Conservation (phyloP, 148 eudicot genomes). For the Fallopia convolvulus region DNA sequence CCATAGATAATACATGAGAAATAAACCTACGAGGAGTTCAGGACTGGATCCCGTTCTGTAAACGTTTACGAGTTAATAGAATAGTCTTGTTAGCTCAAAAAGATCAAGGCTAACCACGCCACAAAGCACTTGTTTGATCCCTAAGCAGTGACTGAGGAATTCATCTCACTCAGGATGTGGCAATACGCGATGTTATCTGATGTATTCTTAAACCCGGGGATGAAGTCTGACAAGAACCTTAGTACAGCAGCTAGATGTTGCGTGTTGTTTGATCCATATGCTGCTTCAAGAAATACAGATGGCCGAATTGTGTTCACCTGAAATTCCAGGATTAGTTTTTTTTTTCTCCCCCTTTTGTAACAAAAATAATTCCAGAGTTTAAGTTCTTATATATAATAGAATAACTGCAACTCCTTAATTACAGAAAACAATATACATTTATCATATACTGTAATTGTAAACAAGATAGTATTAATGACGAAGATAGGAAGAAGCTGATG, state of each 20-base stretch:
- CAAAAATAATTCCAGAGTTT: background rate
- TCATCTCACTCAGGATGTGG: slow-evolving; percentile 56
- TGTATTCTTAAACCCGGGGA: slow-evolving; percentile 79
- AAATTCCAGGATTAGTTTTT: slow-evolving; percentile 5
- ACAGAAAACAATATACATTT: background rate
- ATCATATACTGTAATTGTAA: background rate
- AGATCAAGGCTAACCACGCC: background rate
- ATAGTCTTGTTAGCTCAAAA: background rate
- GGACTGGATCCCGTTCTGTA: background rate
- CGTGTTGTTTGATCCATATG: slow-evolving; percentile 68
- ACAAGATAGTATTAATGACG: no score
- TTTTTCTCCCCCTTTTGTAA: background rate
- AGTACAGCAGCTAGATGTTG: slow-evolving; percentile 79
- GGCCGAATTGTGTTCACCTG: slow-evolving; percentile 77
- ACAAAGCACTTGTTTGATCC: background rate
- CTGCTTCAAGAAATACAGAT: slow-evolving; percentile 86
- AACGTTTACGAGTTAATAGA: background rate
- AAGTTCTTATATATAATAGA: background rate
- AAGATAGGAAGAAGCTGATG: no score
- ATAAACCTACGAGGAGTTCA: background rate
- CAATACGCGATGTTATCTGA: slow-evolving; percentile 55
- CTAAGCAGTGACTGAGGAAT: slow-evolving; percentile 33
- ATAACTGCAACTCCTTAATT: background rate
- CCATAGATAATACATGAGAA: background rate
- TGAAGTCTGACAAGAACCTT: slow-evolving; percentile 81